Evolutionary conservation across 495 filamentous ascomycete genomes (phyloP).

Genomic region (Lophium mytilinum): DNA sequence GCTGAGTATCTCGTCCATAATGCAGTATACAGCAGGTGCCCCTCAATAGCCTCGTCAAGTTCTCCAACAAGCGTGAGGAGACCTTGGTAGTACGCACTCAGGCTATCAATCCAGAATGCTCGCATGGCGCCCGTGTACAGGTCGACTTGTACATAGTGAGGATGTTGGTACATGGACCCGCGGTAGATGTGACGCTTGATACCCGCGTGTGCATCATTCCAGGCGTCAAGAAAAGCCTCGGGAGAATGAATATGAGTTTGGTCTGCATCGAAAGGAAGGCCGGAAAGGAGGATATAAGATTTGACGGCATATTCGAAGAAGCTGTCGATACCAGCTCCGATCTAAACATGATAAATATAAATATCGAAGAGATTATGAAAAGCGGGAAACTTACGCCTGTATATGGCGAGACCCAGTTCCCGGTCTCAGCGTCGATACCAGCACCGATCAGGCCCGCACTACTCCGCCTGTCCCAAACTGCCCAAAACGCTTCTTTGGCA

Average conservation of each 20-base stretch:
- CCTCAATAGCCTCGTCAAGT: slow-evolving; percentile 79
- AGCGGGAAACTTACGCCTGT: slow-evolving; percentile 49
- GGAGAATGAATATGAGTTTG: slow-evolving; percentile 46
- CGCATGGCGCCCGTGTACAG: slow-evolving; percentile 71
- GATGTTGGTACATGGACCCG: slow-evolving; percentile 60
- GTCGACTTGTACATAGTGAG: slow-evolving; percentile 87
- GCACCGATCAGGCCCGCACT: slow-evolving; percentile 81
- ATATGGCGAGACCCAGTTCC: slow-evolving; percentile 79
- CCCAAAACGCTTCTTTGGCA: slow-evolving; percentile 90
- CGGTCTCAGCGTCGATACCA: slow-evolving; percentile 85
- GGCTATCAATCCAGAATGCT: slow-evolving; percentile 89
- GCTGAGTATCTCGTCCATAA: slow-evolving; percentile 91
- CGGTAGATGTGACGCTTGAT: slow-evolving; percentile 79
- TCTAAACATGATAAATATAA: slow-evolving; percentile 32
- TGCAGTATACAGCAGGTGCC: slow-evolving; percentile 81
- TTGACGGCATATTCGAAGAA: slow-evolving; percentile 98
- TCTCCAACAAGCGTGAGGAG: slow-evolving; percentile 81
- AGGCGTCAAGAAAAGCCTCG: slow-evolving; percentile 70
- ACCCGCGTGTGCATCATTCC: slow-evolving; percentile 75
- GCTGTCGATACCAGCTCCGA: slow-evolving; percentile 92
- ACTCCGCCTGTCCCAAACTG: slow-evolving; percentile 82
- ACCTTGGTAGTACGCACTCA: slow-evolving; percentile 91
- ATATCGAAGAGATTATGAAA: not conserved
- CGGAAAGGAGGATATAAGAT: slow-evolving; percentile 79
- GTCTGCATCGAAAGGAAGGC: slow-evolving; percentile 37